These are phyloP conservation scores for Penicillium sp. DNA, from an alignment of 2,329 filamentous ascomycete species.

Conservation along the genomic window DNA sequence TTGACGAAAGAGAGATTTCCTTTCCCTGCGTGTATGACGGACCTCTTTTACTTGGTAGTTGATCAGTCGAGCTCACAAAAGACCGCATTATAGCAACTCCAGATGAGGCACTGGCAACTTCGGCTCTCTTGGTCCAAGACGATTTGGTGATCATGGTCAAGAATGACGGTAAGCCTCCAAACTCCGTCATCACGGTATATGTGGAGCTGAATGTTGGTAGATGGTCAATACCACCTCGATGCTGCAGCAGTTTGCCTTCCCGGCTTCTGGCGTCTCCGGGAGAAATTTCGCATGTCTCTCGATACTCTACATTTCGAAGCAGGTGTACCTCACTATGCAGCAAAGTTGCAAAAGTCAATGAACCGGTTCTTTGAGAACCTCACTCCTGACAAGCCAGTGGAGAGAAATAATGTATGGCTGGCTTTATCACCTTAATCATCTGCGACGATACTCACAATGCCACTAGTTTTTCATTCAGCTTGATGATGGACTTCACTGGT, in stretches of 20 bases:
- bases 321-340: not conserved
- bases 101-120: not conserved
- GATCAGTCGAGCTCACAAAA: not conserved
- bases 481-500: slow-evolving; percentile 21
- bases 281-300: not conserved
- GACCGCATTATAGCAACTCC: not conserved
- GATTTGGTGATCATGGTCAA: not conserved
- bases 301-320: not conserved
- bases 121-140: not conserved
- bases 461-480: slow-evolving; percentile 18
- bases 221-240: not conserved
- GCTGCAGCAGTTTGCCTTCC: not conserved
- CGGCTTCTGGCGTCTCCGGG: not conserved
- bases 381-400: not conserved
- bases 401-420: not conserved
- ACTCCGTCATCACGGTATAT: not conserved
- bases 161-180: not conserved
- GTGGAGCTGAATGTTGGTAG: not conserved
- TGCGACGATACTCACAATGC: not conserved
- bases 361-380: not conserved
- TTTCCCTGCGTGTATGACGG: not conserved
- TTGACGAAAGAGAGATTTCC: not conserved
- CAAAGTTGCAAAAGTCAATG: not conserved
- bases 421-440: not conserved
- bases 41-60: not conserved